A percentile compares a stretch with the other conserved stretches of the same genome.
These are phyloP conservation scores for Dioscorea alata DNA, from an alignment of 106 monocot species.

Conservation along the genomic window DNA sequence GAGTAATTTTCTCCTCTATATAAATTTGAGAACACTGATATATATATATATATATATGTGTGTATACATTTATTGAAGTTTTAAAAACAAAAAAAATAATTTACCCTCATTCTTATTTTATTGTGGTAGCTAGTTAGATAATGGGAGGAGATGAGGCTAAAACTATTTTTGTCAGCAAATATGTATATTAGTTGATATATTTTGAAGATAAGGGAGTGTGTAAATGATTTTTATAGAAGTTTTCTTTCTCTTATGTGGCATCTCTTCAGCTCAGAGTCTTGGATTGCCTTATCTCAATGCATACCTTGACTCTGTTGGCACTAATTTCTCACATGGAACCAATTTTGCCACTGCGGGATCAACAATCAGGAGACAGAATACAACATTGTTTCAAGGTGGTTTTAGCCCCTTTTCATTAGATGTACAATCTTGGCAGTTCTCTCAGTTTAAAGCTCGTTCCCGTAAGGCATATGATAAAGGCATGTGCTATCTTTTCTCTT, in stretches of 20 bases:
- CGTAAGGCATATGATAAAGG: conserved; percentile 22
- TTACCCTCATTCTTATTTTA: no score
- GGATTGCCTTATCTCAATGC: conserved; percentile 58
- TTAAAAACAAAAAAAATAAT: no score
- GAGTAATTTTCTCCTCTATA: no score
- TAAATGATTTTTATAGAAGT: no score
- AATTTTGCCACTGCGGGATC: conserved; percentile 85
- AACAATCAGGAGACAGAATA: conserved; percentile 44
- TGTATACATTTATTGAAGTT: no score
- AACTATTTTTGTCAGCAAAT: no score
- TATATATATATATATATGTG: no score
- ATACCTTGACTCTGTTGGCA: conserved; percentile 70
- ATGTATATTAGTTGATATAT: no score
- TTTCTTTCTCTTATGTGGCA: not conserved
- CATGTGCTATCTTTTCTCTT: not conserved
- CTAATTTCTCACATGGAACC: conserved; percentile 79
- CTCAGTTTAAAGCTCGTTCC: conserved; percentile 65
- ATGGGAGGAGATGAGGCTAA: no score
- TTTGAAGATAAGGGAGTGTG: no score
- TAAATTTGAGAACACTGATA: no score
- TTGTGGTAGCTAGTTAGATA: no score
- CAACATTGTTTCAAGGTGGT: conserved; percentile 57
- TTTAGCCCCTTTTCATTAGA: conserved; percentile 87
- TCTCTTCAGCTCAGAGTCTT: conserved; percentile 26
- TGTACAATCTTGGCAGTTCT: conserved; percentile 71